Conservation (phyloP, 345 rosid genomes). For the Orychophragmus violaceus region DNA sequence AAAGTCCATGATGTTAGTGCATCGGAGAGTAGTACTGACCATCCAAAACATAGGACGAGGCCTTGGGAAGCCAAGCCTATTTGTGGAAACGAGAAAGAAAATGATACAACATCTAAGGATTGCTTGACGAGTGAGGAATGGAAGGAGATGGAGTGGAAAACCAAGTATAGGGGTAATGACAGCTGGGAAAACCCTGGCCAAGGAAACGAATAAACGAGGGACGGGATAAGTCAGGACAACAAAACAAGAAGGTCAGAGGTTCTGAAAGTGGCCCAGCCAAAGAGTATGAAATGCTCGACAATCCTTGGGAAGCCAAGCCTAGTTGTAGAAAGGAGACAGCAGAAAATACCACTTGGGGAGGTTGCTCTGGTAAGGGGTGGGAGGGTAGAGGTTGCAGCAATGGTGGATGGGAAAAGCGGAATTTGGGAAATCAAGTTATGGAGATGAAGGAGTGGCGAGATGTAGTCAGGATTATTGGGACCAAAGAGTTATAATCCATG, state of each 20-base stretch:
- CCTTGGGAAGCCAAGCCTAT: conserved; percentile 20
- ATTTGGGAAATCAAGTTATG: conserved; percentile 22
- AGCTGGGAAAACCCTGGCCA: not conserved
- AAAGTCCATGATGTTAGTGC: not conserved
- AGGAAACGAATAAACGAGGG: conserved; percentile 14
- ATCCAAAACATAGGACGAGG: conserved; percentile 22
- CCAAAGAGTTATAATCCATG: conserved; percentile 28
- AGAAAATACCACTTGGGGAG: conserved; percentile 15
- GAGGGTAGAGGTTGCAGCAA: conserved; percentile 20
- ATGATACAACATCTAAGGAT: conserved; percentile 22
- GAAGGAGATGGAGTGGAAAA: not conserved
- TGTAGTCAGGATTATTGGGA: conserved; percentile 21
- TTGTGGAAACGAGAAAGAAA: conserved; percentile 26
- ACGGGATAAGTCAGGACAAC: conserved; percentile 15
- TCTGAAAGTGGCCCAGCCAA: not conserved
- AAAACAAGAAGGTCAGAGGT: conserved; percentile 21
- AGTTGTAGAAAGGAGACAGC: conserved; percentile 25
- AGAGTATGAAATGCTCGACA: not conserved
- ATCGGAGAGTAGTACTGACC: conserved; percentile 6
- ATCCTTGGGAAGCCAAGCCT: not conserved
- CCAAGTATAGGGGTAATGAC: not conserved
- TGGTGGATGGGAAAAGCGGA: conserved; percentile 16
- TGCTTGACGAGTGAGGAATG: not conserved
- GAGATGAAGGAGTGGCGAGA: conserved; percentile 13
- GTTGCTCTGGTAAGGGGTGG: conserved; percentile 22